Evolutionary conservation across 2,329 filamentous ascomycete genomes (phyloP).

Genomic region (Venturia aucupariae): DNA sequence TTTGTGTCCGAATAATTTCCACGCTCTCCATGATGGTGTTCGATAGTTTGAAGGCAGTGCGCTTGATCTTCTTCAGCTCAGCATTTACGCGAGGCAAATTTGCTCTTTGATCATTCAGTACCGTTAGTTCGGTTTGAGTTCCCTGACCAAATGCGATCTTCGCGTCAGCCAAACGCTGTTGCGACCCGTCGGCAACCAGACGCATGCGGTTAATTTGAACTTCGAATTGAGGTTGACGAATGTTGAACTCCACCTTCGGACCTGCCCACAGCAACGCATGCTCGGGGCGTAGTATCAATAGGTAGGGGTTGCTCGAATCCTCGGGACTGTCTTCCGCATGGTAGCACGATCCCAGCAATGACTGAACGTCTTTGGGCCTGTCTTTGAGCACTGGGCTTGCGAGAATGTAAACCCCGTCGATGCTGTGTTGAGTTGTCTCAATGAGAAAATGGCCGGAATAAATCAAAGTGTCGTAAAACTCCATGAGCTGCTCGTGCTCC

Average conservation of each 20-base stretch:
- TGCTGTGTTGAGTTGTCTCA: slow-evolving; percentile 54
- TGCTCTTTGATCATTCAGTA: slow-evolving; percentile 83
- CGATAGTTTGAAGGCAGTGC: slow-evolving; percentile 89
- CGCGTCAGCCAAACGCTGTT: slow-evolving; percentile 68
- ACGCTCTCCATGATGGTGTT: slow-evolving; percentile 99
- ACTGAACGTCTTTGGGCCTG: slow-evolving; percentile 71
- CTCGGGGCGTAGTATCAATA: slow-evolving; percentile 78
- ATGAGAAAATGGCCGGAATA: slow-evolving; percentile 82
- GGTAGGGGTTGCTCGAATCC: slow-evolving; percentile 70
- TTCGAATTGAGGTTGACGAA: slow-evolving; percentile 72
- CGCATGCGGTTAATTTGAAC: slow-evolving; percentile 79
- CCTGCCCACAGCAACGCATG: slow-evolving; percentile 73
- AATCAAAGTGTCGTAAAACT: slow-evolving; percentile 72
- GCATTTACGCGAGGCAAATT: slow-evolving; percentile 88
- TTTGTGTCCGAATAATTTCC: slow-evolving; percentile 81
- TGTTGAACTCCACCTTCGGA: slow-evolving; percentile 54
- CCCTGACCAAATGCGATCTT: slow-evolving; percentile 65
- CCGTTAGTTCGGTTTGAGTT: slow-evolving; percentile 77
- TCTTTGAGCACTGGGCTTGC: slow-evolving; percentile 71
- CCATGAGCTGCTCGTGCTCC: slow-evolving; percentile 56
- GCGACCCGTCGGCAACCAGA: slow-evolving; percentile 79
- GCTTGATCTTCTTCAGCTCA: slow-evolving; percentile 86
- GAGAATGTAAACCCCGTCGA: slow-evolving; percentile 71
- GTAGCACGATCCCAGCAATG: slow-evolving; percentile 72
- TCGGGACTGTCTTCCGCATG: slow-evolving; percentile 60